A percentile compares a stretch with the other conserved stretches of the same genome.
phyloP scores from a whole-genome alignment of 1,284 basidiomycete species.

The Trametes pubescens region DNA sequence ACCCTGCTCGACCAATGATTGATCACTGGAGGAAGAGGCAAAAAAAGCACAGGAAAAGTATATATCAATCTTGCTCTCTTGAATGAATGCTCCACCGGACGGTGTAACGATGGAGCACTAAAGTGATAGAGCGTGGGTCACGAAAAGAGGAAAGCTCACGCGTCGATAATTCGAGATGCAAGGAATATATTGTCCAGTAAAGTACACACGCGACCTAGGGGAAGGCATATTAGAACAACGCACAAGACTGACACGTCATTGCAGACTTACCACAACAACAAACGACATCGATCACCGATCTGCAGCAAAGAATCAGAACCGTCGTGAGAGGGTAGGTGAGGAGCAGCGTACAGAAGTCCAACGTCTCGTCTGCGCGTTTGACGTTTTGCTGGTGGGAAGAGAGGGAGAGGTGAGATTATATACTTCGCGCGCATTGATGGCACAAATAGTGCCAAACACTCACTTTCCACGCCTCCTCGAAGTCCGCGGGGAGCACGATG shows the following conservation, averaged over 20 bases:
- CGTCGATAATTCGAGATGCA: constrained; percentile 22
- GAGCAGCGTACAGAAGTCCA: constrained; percentile 87
- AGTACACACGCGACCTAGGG: constrained; percentile 42
- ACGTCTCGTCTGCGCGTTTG: constrained; percentile 93
- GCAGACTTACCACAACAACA: constrained; percentile 38
- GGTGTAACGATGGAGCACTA: constrained; percentile 69
- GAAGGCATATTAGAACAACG: neutral
- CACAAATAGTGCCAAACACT: constrained; percentile 59
- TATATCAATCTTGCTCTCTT: constrained; percentile 70
- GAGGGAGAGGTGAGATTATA: constrained; percentile 44
- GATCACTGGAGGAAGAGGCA: constrained; percentile 50
- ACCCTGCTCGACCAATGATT: constrained; percentile 31
- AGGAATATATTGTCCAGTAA: constrained; percentile 45
- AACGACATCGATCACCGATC: constrained; percentile 54
- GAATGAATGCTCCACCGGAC: constrained; percentile 82
- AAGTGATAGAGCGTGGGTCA: constrained; percentile 67
- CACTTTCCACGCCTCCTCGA: constrained; percentile 99
- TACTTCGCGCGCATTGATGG: constrained; percentile 44
- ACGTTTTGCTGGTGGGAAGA: constrained; percentile 79
- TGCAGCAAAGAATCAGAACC: constrained; percentile 37
- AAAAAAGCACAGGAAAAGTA: constrained; percentile 48
- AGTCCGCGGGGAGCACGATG: constrained; percentile 96
- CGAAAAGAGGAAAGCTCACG: constrained; percentile 29
- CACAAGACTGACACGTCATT: constrained; percentile 17
- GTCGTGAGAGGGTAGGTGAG: neutral